Evolutionary conservation across 139 green algal species (phyloP).

Genomic region (Micractinium sp.): DNA sequence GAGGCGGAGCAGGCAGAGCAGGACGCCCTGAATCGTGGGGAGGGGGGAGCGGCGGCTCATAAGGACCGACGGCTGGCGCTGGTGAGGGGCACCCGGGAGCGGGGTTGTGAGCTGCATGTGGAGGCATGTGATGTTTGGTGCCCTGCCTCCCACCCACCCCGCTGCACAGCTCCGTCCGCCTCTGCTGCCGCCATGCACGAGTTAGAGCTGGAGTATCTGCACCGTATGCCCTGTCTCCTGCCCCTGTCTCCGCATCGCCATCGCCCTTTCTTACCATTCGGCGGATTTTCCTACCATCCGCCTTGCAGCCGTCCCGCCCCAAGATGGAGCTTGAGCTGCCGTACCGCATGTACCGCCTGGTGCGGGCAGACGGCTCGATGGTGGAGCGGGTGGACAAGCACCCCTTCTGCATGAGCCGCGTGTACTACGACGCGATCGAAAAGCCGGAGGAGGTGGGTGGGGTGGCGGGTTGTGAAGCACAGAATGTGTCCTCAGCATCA

Average conservation of each 20-base stretch:
- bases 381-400: conserved; percentile 74
- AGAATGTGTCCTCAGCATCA: too few relatives aligned
- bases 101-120: too few relatives aligned
- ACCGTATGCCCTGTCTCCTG: not conserved
- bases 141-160: not conserved
- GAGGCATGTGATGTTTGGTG: not conserved
- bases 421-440: conserved; percentile 61
- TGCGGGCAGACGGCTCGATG: conserved; percentile 50
- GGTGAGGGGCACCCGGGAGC: too few relatives aligned
- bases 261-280: not conserved
- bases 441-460: conserved; percentile 40
- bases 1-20: conserved; percentile 27
- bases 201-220: too few relatives aligned
- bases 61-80: conserved; percentile 20
- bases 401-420: conserved; percentile 78
- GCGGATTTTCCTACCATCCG: too few relatives aligned
- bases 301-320: conserved; percentile 32
- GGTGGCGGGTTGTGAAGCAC: not conserved
- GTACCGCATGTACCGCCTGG: conserved; percentile 74
- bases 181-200: not conserved
- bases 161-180: not conserved
- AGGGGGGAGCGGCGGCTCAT: not conserved
- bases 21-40: conserved; percentile 16
- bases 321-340: conserved; percentile 71
- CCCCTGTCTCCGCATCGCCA: not conserved